Percentiles rank a stretch among this genome's conserved stretches.
phyloP scores from a whole-genome alignment of 768 basidiomycete genomes.

The Xerocomus potaroensis region DNA sequence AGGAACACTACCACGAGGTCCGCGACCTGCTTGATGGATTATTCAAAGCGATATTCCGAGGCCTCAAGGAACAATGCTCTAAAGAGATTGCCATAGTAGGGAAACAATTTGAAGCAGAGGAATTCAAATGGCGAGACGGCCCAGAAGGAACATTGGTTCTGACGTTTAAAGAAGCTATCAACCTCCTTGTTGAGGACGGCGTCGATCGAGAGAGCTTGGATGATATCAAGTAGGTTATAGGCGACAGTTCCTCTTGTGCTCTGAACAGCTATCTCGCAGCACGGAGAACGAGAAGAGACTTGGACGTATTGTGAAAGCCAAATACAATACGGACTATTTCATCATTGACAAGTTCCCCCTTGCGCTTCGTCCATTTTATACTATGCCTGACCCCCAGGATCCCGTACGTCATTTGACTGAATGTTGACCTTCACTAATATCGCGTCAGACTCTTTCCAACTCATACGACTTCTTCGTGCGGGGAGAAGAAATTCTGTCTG shows the following conservation, averaged over 20 bases:
- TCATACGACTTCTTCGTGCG: conserved; percentile 99
- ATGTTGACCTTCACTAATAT: conserved; percentile 2
- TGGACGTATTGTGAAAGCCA: conserved; percentile 83
- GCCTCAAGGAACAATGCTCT: conserved; percentile 68
- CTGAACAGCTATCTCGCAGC: conserved; percentile 38
- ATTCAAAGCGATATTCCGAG: conserved; percentile 82
- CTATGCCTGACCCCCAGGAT: conserved; percentile 95
- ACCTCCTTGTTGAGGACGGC: conserved; percentile 83
- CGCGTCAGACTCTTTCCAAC: conserved; percentile 76
- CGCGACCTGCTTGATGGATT: conserved; percentile 87
- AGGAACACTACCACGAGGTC: conserved; percentile 98
- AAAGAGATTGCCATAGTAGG: conserved; percentile 80
- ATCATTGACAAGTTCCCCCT: conserved; percentile 99
- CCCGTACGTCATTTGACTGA: conserved; percentile 48
- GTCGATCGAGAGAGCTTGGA: conserved; percentile 74
- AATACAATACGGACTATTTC: conserved; percentile 97
- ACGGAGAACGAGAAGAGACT: conserved; percentile 95
- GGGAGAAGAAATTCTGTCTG: conserved; percentile 97
- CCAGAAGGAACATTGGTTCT: conserved; percentile 75
- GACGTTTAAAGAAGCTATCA: conserved; percentile 83
- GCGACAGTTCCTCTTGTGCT: not conserved
- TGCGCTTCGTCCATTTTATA: conserved; percentile 95
- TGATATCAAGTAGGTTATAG: conserved; percentile 73
- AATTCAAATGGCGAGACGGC: conserved; percentile 82
- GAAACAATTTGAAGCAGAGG: conserved; percentile 91